A percentile compares a stretch with the other conserved stretches of the same genome.
Evolutionary conservation across 2,329 filamentous ascomycete species (phyloP).

Genomic region (Ceratocystis albifundus): DNA sequence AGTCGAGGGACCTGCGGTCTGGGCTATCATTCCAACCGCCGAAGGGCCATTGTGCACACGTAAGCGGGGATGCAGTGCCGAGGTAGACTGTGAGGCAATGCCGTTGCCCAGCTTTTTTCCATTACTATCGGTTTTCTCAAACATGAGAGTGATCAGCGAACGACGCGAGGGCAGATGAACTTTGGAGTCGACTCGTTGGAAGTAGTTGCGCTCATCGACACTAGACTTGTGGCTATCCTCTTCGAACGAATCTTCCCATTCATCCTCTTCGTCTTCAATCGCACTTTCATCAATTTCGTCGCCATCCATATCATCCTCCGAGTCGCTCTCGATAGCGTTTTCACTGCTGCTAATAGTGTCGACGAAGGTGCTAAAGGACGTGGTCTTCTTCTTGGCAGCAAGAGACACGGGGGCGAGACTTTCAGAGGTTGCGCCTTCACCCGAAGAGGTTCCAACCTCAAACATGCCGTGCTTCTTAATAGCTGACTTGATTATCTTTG

Average conservation of each 20-base stretch:
- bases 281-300: slow-evolving; percentile 72
- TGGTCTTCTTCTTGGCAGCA: slow-evolving; percentile 54
- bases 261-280: slow-evolving; percentile 58
- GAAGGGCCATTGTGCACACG: slow-evolving; percentile 37
- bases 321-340: slow-evolving; percentile 40
- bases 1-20: slow-evolving; percentile 31
- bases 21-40: slow-evolving; percentile 16
- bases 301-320: slow-evolving; percentile 48
- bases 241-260: slow-evolving; percentile 57
- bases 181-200: slow-evolving; percentile 83
- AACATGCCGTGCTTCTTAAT: slow-evolving; percentile 35
- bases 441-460: slow-evolving; percentile 49
- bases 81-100: slow-evolving; percentile 52
- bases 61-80: slow-evolving; percentile 52
- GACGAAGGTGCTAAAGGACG: slow-evolving; percentile 71
- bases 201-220: slow-evolving; percentile 66
- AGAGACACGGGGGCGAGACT: slow-evolving; percentile 30
- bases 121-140: slow-evolving; percentile 62
- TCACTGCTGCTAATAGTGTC: slow-evolving; percentile 54
- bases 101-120: slow-evolving; percentile 53
- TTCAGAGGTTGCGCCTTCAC: slow-evolving; percentile 60
- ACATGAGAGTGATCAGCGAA: slow-evolving; percentile 80
- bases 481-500: slow-evolving; percentile 29
- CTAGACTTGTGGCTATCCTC: slow-evolving; percentile 78
- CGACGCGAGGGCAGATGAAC: slow-evolving; percentile 73